These are phyloP conservation scores for Taiozyma sp. DNA, from an alignment of 1,139 yeast genomes.

Conservation along the genomic window DNA sequence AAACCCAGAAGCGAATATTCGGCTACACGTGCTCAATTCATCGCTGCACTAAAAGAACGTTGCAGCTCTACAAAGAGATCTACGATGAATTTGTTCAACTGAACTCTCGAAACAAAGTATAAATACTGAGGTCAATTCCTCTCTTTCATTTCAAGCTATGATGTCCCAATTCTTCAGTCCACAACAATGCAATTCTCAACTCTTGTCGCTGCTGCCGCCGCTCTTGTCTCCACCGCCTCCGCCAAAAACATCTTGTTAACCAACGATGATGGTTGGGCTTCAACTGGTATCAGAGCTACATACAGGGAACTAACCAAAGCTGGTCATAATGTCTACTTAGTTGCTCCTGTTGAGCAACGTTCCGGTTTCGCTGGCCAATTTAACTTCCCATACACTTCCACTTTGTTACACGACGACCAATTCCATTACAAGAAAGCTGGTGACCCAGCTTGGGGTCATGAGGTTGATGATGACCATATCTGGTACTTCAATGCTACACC, in stretches of 20 bases:
- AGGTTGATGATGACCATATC: slow-evolving; percentile 33
- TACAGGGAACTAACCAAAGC: slow-evolving; percentile 49
- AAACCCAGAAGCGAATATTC: background rate
- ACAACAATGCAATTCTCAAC: slow-evolving; percentile 8
- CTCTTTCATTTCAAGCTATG: background rate
- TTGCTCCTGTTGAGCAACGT: slow-evolving; percentile 56
- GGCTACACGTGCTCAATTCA: background rate
- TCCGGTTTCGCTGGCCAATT: slow-evolving; percentile 58
- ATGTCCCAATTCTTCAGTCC: background rate
- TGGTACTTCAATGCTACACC: slow-evolving; percentile 48
- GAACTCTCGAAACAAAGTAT: background rate
- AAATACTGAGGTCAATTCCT: background rate
- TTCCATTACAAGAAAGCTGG: slow-evolving; percentile 37
- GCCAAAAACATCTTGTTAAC: slow-evolving; percentile 47
- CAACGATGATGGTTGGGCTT: slow-evolving; percentile 57
- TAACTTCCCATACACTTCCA: slow-evolving; percentile 38
- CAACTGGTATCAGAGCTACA: slow-evolving; percentile 57
- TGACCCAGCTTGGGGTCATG: slow-evolving; percentile 42
- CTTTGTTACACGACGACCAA: slow-evolving; percentile 31
- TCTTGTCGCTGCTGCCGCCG: slow-evolving; percentile 6
- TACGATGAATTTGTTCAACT: background rate
- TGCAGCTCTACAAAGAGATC: background rate
- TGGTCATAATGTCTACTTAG: slow-evolving; percentile 51
- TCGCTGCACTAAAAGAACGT: background rate
- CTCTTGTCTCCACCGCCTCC: slow-evolving; percentile 9